These are phyloP conservation scores for Prunella vulgaris DNA, from an alignment of 257 asterid species.

Conservation along the genomic window DNA sequence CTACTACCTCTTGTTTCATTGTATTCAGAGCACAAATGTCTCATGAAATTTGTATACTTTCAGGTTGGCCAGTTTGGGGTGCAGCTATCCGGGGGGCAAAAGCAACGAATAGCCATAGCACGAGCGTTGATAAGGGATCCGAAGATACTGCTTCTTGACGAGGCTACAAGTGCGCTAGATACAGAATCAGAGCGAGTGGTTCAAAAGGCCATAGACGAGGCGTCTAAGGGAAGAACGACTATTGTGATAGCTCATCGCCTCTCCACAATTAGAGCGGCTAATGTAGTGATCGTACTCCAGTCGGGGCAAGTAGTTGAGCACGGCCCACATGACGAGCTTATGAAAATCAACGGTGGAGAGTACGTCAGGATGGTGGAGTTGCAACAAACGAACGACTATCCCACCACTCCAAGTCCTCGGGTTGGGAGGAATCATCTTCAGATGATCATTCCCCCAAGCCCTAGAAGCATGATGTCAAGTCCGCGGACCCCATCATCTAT, in stretches of 20 bases:
- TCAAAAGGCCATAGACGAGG: slow-evolving; percentile 67
- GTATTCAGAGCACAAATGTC: not conserved
- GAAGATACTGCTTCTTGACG: slow-evolving; percentile 66
- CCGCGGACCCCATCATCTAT: slow-evolving; percentile 63
- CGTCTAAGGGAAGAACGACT: slow-evolving; percentile 65
- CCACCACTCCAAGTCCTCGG: slow-evolving; percentile 22
- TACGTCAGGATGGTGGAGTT: slow-evolving; percentile 62
- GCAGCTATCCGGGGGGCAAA: slow-evolving; percentile 83
- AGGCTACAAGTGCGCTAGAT: slow-evolving; percentile 82
- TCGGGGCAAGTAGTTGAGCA: slow-evolving; percentile 60
- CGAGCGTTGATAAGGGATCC: slow-evolving; percentile 76
- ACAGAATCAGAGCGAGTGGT: slow-evolving; percentile 64
- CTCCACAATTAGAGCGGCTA: slow-evolving; percentile 59
- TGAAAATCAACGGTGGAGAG: slow-evolving; percentile 55
- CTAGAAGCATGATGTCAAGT: slow-evolving; percentile 54
- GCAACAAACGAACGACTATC: slow-evolving; percentile 36
- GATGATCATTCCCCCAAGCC: slow-evolving; percentile 47
- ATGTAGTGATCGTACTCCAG: slow-evolving; percentile 48
- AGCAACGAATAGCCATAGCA: slow-evolving; percentile 83
- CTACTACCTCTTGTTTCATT: not conserved
- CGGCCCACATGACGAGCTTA: slow-evolving; percentile 62
- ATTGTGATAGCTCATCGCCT: slow-evolving; percentile 75
- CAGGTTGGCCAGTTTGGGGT: slow-evolving; percentile 84
- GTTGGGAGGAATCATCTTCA: slow-evolving; percentile 30
- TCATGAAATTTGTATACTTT: not conserved